Evolutionary conservation across 179 eudicot genomes (phyloP).

Genomic region (Beta macrorhiza): DNA sequence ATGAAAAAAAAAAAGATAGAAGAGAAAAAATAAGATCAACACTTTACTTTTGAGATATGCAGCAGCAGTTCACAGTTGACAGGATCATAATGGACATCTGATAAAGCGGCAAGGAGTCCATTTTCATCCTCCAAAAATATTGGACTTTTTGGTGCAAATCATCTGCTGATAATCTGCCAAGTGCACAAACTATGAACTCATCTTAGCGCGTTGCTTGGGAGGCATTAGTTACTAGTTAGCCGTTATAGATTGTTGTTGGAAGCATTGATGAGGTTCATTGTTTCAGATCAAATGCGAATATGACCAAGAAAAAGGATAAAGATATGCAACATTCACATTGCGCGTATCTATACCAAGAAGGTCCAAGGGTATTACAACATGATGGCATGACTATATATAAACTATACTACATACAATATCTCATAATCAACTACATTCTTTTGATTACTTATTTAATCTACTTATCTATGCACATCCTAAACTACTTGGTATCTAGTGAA

Average conservation of each 20-base stretch:
- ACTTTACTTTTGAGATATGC: too few relatives aligned
- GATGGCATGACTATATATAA: too few relatives aligned
- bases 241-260: conserved; percentile 27
- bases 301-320: not conserved
- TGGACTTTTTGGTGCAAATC: conserved; percentile 8
- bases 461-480: too few relatives aligned
- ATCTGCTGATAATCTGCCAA: conserved; percentile 9
- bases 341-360: not conserved
- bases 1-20: too few relatives aligned
- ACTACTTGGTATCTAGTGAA: too few relatives aligned
- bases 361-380: too few relatives aligned
- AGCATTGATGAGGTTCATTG: conserved; percentile 22
- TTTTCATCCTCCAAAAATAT: not conserved
- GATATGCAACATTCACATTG: not conserved
- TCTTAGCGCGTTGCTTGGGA: not conserved
- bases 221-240: conserved; percentile 30
- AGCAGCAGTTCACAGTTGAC: not conserved
- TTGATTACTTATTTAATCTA: too few relatives aligned
- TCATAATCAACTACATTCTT: too few relatives aligned
- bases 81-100: not conserved
- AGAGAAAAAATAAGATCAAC: too few relatives aligned
- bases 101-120: conserved; percentile 5
- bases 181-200: conserved; percentile 9
- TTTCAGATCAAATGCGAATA: conserved; percentile 19
- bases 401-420: too few relatives aligned